These are phyloP conservation scores for Toxicodendron radicans DNA, from an alignment of 345 rosid species.

Conservation along the genomic window DNA sequence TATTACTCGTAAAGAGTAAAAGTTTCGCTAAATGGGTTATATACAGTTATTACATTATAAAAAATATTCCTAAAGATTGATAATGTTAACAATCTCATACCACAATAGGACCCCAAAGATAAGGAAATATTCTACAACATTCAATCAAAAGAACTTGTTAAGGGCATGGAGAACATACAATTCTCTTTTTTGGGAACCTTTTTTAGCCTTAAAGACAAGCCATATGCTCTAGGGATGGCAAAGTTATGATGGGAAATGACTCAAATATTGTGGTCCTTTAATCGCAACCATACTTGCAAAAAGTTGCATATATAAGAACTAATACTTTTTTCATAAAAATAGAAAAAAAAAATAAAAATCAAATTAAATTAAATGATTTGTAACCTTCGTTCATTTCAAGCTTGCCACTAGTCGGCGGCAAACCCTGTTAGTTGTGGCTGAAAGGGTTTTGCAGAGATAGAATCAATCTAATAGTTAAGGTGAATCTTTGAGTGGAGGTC, in stretches of 20 bases:
- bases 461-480: neutral
- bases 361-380: neutral
- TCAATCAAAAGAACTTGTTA: neutral
- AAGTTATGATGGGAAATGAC: conserved; percentile 2
- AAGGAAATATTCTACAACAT: neutral
- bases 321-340: neutral
- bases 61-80: no score
- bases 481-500: conserved; percentile 6
- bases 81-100: no score
- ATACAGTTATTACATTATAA: no score
- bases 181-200: neutral
- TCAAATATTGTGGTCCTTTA: neutral
- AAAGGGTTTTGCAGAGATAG: neutral
- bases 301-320: neutral
- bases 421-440: neutral
- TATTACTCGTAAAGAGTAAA: no score
- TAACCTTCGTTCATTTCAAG: neutral
- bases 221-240: conserved; percentile 9
- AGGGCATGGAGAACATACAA: neutral
- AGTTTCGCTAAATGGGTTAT: no score
- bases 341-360: neutral
- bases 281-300: neutral
- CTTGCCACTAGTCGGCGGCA: neutral
- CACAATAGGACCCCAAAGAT: no score
- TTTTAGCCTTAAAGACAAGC: neutral